Evolutionary conservation across 2,329 filamentous ascomycete species (phyloP), one percentile per base, ranked within the genome.

Genomic region (Hypoxylon sp.): DNA sequence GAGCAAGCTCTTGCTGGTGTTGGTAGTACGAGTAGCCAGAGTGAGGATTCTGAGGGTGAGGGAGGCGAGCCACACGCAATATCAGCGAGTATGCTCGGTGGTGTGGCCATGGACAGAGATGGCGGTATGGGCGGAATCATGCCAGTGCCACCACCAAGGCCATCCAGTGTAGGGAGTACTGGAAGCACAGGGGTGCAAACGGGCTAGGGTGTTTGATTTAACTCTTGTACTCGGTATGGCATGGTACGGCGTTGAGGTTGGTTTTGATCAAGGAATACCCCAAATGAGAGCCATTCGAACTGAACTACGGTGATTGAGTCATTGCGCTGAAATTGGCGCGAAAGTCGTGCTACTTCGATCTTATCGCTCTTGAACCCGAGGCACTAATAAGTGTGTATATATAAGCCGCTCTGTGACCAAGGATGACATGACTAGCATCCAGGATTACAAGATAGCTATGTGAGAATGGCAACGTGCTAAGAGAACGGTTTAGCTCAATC

Each of bases 71-170:
- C 65, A 51, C 72, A 76, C 64, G 68, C 73, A 20, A 68, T 73
- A 11, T 65, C 73, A 8, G 58, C 64, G 22, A 68, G 68, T 44
- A 72, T 79, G 55, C 74, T 85, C 64, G 82, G 82, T n/a, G 80
- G 82, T 25, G 79, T 83, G 25, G 76, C 82, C 17, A 84, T 83
- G 82, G 81, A 82, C 72, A 79, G 81, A 57, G 80, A 80, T 44
- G 67, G 57, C n/a, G 44, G 58, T 10, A 50, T 70, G 31, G 10
- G 70, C 1, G 73, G 73, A 35, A 74, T 73, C 3, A 72, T 78
- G 70, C 80, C 79, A 3, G 71, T 77, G n/a, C 79, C 78, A 27
- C 82, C 82, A 31, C 78, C 81, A 1, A 73, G 83, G 60, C 82
- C 82, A 20, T 76, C 77, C 10, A 82, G 80, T 61, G 51, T 48